Conservation (phyloP, 202 grass and related monocot genomes). For the Dendrocalamus latiflorus region DNA sequence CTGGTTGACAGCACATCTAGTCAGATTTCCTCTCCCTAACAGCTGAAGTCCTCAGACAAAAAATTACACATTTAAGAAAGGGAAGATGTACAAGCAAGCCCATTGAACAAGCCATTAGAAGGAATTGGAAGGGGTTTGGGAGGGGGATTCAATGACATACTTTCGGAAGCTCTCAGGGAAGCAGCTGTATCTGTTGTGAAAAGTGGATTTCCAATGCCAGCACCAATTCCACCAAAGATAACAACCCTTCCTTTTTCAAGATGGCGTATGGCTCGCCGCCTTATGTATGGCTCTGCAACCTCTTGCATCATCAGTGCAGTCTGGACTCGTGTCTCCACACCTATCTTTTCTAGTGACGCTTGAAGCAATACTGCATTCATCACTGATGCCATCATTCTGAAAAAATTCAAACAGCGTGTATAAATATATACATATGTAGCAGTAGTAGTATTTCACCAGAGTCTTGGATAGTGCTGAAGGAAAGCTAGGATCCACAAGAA, state of each 20-base stretch:
- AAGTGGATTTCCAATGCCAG: constrained; percentile 61
- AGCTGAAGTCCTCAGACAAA: constrained; percentile 13
- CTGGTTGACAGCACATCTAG: constrained; percentile 42
- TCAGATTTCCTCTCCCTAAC: constrained; percentile 35
- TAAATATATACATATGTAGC: not conserved
- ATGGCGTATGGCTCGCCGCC: constrained; percentile 76
- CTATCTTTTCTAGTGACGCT: constrained; percentile 88
- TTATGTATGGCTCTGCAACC: constrained; percentile 85
- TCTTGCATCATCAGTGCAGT: constrained; percentile 83
- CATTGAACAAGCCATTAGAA: constrained; percentile 4
- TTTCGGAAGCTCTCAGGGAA: constrained; percentile 87
- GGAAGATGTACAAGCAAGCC: constrained; percentile 4
- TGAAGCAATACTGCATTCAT: constrained; percentile 94
- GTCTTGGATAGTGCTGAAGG: constrained; percentile 1
- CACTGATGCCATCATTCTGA: constrained; percentile 93
- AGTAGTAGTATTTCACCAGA: not conserved
- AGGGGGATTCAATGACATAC: constrained; percentile 35
- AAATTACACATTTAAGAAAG: not conserved
- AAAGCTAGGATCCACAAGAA: constrained; percentile 11
- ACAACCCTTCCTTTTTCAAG: constrained; percentile 87
- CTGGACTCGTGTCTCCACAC: constrained; percentile 78
- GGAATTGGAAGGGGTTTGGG: not conserved
- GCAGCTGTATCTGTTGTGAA: constrained; percentile 86
- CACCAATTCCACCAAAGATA: constrained; percentile 82
- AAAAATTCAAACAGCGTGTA: not conserved